These are phyloP conservation scores for Paecilomyces formosus DNA, from an alignment of 2,329 filamentous ascomycete species.

Conservation along the genomic window DNA sequence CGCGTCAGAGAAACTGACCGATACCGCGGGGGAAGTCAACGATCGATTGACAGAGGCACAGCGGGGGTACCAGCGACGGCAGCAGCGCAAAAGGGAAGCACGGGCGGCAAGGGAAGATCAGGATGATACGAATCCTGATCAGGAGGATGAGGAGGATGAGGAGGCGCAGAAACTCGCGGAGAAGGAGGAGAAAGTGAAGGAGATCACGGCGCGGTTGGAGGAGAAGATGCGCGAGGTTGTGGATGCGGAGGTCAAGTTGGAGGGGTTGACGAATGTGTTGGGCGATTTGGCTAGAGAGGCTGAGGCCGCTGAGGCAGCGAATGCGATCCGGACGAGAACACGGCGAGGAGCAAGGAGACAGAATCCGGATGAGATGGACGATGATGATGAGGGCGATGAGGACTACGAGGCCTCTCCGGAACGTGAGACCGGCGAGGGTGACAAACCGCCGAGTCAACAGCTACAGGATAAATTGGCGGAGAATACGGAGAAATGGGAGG, in stretches of 20 bases:
- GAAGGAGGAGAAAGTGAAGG: conserved; percentile 40
- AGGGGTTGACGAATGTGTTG: conserved; percentile 38
- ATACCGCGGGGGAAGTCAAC: conserved; percentile 48
- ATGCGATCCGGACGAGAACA: conserved; percentile 22
- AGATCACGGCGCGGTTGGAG: conserved; percentile 50
- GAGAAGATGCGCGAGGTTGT: conserved; percentile 50
- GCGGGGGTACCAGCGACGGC: conserved; percentile 26
- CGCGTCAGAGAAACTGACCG: conserved; percentile 41
- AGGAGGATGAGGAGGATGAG: conserved; percentile 28
- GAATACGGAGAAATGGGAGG: conserved; percentile 26
- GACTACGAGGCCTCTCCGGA: conserved; percentile 33
- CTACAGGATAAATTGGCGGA: conserved; percentile 29
- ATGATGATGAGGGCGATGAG: conserved; percentile 27
- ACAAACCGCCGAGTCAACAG: conserved; percentile 26
- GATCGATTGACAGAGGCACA: conserved; percentile 42
- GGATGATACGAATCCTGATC: conserved; percentile 22
- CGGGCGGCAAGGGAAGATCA: conserved; percentile 17
- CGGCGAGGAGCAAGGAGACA: conserved; percentile 12
- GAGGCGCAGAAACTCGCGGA: conserved; percentile 34
- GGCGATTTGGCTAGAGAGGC: conserved; percentile 34
- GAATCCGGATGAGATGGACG: conserved; percentile 14
- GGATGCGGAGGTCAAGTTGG: conserved; percentile 46
- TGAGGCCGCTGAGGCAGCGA: conserved; percentile 22
- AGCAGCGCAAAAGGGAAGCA: conserved; percentile 18
- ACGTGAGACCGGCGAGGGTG: conserved; percentile 30